A percentile compares a stretch with the other conserved stretches of the same genome.
Evolutionary conservation across 2,329 filamentous ascomycete genomes (phyloP).

Genomic region (Colletotrichum cuscutae): DNA sequence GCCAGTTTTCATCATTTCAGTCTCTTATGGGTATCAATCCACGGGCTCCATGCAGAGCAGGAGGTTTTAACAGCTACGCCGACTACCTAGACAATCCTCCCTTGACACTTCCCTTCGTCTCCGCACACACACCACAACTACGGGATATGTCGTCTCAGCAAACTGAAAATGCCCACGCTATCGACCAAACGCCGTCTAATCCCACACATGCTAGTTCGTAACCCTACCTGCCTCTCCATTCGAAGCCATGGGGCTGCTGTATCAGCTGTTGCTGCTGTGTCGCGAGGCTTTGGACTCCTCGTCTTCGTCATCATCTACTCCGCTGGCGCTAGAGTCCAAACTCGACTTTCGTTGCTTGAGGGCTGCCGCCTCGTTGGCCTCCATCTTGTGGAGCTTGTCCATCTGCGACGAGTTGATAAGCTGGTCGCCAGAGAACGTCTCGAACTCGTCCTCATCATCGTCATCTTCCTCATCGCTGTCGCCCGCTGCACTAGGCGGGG

Average conservation of each 20-base stretch:
- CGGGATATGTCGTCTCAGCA: not conserved
- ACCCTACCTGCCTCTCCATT: conserved; percentile 24
- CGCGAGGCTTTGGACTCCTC: conserved; percentile 41
- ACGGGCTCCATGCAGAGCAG: not conserved
- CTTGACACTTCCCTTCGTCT: not conserved
- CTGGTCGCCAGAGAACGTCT: conserved; percentile 51
- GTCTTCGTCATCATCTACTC: conserved; percentile 48
- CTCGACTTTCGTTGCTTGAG: conserved; percentile 47
- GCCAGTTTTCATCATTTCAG: not conserved
- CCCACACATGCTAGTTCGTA: not conserved
- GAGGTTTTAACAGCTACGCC: not conserved
- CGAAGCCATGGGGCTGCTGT: not conserved
- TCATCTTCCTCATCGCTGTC: conserved; percentile 58
- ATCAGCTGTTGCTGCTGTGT: conserved; percentile 29
- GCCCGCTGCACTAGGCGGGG: conserved; percentile 35
- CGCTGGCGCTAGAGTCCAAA: conserved; percentile 40
- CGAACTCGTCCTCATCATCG: conserved; percentile 53
- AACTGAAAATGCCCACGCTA: conserved; percentile 16
- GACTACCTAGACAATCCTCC: not conserved
- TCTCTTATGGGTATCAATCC: conserved; percentile 30
- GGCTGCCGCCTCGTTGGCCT: conserved; percentile 67
- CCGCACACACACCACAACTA: not conserved
- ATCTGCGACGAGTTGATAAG: conserved; percentile 59
- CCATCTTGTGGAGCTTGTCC: conserved; percentile 68
- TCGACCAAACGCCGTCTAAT: conserved; percentile 14